Evolutionary conservation across 2,329 filamentous ascomycete species (phyloP), one percentile per base, ranked within the genome.

Genomic region (Sporothrix dimorphospora): DNA sequence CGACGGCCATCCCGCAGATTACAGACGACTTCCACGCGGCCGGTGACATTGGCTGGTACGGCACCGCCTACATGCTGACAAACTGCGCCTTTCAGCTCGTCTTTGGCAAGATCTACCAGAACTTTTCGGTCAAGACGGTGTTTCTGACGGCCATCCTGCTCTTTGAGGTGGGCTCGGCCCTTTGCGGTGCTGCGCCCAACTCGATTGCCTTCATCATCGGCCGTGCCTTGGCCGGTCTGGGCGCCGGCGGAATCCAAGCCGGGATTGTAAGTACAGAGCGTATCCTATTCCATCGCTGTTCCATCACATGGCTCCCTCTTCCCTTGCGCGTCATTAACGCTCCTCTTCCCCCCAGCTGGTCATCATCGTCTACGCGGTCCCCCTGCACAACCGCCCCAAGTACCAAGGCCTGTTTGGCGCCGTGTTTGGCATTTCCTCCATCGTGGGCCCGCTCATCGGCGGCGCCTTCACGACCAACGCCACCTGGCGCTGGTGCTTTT

Each of bases 401-500:
- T 80, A 77, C 73, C 79, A 81, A 70, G 80, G 81, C 45, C 71
- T 81, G 40, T 78, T 79, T 66, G 80, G 80, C n/a, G 80, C 78
- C 69, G 76, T 81, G 11, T 82, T 81, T n/a, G 80, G 78, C 34
- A 69, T 82, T 11, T 78, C 79, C 5, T 80, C 78, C 6, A 77
- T 81, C 30, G 71, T 81, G 4, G 80, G 80, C 0, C 81, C 81
- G 6, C 77, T 82, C 5, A 75, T 83, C 0, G 81, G 81, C n/a
- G 81, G 81, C 27, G 80, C 78, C 1, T 81, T 82, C 73, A 82
- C 81, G 0, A 78, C 78, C 1, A 30, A 72, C 12, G 79, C 81
- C 16, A 79, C 78, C 4, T 82, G 80, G 80, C 76, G 80, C 12
- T 82, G 81, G 75, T 81, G 80, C 59, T 82, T 83, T 73, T 82